These are phyloP conservation scores for Malassezia dermatis DNA, from an alignment of 1,284 basidiomycete genomes.

Conservation along the genomic window DNA sequence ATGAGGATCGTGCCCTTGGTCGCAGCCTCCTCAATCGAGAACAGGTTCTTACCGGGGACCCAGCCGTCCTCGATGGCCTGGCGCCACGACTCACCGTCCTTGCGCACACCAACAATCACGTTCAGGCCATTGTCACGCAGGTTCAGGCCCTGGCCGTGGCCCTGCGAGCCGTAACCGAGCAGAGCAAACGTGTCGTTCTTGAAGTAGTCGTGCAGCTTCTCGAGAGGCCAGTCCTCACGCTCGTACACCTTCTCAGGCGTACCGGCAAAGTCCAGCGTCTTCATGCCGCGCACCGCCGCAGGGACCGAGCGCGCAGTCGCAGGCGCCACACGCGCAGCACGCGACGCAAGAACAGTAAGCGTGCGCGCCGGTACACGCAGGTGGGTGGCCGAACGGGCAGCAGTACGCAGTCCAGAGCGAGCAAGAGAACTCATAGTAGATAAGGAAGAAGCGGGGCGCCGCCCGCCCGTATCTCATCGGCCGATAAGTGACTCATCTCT, in stretches of 20 bases:
- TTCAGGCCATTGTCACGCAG: slow-evolving; percentile 98
- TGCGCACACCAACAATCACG: slow-evolving; percentile 95
- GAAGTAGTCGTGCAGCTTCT: slow-evolving; percentile 89
- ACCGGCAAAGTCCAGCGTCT: slow-evolving; percentile 93
- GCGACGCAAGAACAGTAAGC: slow-evolving; percentile 10
- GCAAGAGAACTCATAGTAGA: slow-evolving; percentile 9
- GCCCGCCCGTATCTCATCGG: neutral
- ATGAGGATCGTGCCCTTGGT: slow-evolving; percentile 94
- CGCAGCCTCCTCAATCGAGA: slow-evolving; percentile 97
- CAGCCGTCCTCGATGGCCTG: slow-evolving; percentile 94
- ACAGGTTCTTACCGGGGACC: slow-evolving; percentile 95
- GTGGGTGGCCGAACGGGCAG: neutral
- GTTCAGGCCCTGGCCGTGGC: slow-evolving; percentile 95
- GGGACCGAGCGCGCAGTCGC: slow-evolving; percentile 19
- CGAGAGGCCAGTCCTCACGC: slow-evolving; percentile 92
- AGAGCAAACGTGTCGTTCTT: slow-evolving; percentile 97
- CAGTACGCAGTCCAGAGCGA: slow-evolving; percentile 10
- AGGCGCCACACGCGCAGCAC: neutral
- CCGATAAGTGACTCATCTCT: neutral
- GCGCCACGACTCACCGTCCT: slow-evolving; percentile 91
- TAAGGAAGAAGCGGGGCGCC: neutral
- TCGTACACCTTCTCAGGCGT: slow-evolving; percentile 92
- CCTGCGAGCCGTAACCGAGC: slow-evolving; percentile 81
- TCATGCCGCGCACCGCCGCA: slow-evolving; percentile 57
- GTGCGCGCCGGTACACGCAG: slow-evolving; percentile 7